Conservation (phyloP, 192 early-diverging fungal genomes). For the Entomortierella parvispora region DNA sequence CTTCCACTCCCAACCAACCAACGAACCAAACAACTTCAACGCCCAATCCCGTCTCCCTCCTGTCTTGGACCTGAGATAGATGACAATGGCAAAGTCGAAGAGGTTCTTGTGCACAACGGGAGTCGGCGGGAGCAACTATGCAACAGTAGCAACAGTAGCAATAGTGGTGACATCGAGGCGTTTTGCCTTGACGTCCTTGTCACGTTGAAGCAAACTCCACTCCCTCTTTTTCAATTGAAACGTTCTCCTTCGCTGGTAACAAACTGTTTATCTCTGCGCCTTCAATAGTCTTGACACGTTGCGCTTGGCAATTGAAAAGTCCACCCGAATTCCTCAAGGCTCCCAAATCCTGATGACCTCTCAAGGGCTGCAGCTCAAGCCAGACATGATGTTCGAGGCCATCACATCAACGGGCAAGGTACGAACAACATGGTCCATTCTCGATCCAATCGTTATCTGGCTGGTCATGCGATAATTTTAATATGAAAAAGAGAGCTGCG, state of each 20-base stretch:
- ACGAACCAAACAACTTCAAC: too few species aligned
- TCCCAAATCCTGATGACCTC: conserved; percentile 67
- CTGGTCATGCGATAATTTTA: neutral
- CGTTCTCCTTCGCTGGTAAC: neutral
- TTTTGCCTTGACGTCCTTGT: too few species aligned
- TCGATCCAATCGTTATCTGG: neutral
- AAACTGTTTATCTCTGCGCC: too few species aligned
- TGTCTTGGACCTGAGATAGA: too few species aligned
- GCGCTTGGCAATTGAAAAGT: conserved; percentile 53
- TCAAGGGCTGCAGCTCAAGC: conserved; percentile 58
- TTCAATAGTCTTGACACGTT: conserved; percentile 45
- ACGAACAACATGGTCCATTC: conserved; percentile 1
- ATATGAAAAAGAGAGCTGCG: neutral
- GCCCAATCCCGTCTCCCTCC: too few species aligned
- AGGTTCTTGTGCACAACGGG: too few species aligned
- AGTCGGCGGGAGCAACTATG: too few species aligned
- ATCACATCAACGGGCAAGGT: conserved; percentile 57
- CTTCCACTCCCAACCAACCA: conserved; percentile 3
- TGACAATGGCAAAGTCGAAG: too few species aligned
- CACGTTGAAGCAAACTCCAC: neutral
- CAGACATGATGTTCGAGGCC: conserved; percentile 55
- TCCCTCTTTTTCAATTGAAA: neutral
- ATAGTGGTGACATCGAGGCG: too few species aligned
- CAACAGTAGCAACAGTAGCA: too few species aligned
- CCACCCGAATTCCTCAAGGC: conserved; percentile 52